Conservation (phyloP, 192 early-diverging fungal genomes). For the Rhizophagus sp. region DNA sequence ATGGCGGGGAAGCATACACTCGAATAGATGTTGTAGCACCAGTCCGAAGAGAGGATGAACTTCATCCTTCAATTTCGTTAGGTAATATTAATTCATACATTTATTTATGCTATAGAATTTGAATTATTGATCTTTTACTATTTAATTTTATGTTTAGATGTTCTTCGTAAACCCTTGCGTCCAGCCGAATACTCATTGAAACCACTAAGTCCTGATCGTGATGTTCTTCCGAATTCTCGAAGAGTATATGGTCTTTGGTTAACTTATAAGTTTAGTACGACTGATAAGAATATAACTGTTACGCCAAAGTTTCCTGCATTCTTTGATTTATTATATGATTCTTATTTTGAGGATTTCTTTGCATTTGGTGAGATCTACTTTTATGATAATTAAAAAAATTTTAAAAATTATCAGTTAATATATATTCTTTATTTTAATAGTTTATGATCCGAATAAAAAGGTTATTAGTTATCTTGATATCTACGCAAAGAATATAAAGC, state of each 20-base stretch:
- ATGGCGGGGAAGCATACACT: conserved; percentile 52
- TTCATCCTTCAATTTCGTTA: conserved; percentile 53
- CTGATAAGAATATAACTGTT: conserved; percentile 55
- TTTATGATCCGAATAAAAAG: conserved; percentile 84
- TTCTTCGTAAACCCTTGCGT: conserved; percentile 64
- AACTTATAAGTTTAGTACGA: conserved; percentile 68
- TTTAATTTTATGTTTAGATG: conserved; percentile 46
- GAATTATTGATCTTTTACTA: background rate
- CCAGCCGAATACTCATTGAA: conserved; percentile 64
- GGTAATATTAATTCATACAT: conserved; percentile 26
- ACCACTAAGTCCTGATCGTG: conserved; percentile 70
- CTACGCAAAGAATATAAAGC: conserved; percentile 67
- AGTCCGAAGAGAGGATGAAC: conserved; percentile 70
- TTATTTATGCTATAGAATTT: background rate
- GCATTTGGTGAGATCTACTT: conserved; percentile 43
- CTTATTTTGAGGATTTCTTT: conserved; percentile 67
- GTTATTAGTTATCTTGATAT: conserved; percentile 68
- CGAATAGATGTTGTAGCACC: conserved; percentile 72
- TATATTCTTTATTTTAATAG: conserved; percentile 37
- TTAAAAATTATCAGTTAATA: background rate
- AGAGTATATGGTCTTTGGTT: conserved; percentile 74
- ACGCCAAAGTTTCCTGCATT: conserved; percentile 61
- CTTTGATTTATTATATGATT: conserved; percentile 77
- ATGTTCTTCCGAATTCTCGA: conserved; percentile 67
- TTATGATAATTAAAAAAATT: background rate